These are phyloP conservation scores for Hypsizygus marmoreus DNA, from an alignment of 768 basidiomycete species.

Conservation along the genomic window DNA sequence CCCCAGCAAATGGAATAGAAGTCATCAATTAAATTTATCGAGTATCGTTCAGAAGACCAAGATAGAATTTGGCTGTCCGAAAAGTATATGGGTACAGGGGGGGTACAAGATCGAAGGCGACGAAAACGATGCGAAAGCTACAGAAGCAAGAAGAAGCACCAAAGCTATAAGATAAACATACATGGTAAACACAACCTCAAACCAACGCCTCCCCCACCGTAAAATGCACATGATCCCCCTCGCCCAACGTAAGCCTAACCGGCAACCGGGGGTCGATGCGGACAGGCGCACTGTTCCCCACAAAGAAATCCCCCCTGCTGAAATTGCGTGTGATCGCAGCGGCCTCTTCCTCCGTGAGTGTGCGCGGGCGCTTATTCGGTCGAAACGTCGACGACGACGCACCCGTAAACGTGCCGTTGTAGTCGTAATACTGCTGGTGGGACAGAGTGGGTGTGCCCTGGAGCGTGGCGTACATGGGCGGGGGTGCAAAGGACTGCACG, in stretches of 20 bases:
- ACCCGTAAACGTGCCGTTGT: slow-evolving; percentile 66
- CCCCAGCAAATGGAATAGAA: too few species aligned
- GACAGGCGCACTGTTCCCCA: slow-evolving; percentile 78
- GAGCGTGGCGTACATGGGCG: slow-evolving; percentile 52
- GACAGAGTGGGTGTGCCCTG: slow-evolving; percentile 50
- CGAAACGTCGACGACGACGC: slow-evolving; percentile 78
- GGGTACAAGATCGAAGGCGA: slow-evolving; percentile 5
- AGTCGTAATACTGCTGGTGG: slow-evolving; percentile 78
- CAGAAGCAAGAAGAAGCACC: slow-evolving; percentile 7
- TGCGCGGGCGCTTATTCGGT: slow-evolving; percentile 77
- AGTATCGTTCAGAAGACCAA: neutral
- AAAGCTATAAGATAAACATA: neutral
- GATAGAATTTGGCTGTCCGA: neutral
- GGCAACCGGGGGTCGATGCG: slow-evolving; percentile 82
- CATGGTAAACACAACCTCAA: slow-evolving; percentile 1
- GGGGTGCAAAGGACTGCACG: slow-evolving; percentile 43
- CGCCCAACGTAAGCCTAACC: slow-evolving; percentile 76
- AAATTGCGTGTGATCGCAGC: slow-evolving; percentile 84
- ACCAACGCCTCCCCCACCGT: slow-evolving; percentile 49
- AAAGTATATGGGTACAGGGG: neutral
- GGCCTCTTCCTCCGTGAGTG: slow-evolving; percentile 80
- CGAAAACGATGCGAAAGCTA: slow-evolving; percentile 4
- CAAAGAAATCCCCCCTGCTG: slow-evolving; percentile 79
- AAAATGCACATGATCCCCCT: slow-evolving; percentile 80
- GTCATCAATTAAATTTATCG: too few species aligned